Conservation (phyloP, 1,284 basidiomycete species). For the Puccinia triticina region DNA sequence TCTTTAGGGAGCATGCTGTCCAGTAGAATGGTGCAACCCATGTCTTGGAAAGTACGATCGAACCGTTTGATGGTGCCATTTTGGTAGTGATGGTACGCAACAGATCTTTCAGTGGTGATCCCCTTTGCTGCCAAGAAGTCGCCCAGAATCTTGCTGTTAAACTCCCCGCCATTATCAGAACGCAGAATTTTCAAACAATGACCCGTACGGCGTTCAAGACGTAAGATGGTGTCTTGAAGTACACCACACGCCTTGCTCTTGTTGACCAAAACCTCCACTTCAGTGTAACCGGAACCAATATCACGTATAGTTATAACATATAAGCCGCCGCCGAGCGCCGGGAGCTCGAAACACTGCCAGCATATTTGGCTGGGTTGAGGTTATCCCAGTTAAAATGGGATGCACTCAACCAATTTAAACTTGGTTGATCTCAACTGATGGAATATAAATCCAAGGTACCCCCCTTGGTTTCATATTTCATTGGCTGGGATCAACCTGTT, state of each 20-base stretch:
- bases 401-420: no score
- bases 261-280: neutral
- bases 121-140: neutral
- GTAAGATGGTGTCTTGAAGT: neutral
- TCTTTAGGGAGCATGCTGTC: no score
- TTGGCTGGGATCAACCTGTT: no score
- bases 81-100: conserved; percentile 9
- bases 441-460: no score
- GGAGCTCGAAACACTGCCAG: no score
- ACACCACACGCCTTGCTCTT: neutral
- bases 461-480: no score
- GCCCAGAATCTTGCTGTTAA: neutral
- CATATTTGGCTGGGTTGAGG: no score
- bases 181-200: conserved; percentile 5
- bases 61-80: no score
- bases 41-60: no score
- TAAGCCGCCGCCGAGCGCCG: neutral
- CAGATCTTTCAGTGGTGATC: neutral
- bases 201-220: neutral
- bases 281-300: conserved; percentile 1
- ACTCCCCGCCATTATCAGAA: neutral
- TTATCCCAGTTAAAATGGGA: no score
- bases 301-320: neutral
- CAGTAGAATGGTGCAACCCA: no score
- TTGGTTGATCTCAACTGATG: no score